Evolutionary conservation across 352 stramenopile genomes (phyloP).

Genomic region (Globisporangium cederbergense): DNA sequence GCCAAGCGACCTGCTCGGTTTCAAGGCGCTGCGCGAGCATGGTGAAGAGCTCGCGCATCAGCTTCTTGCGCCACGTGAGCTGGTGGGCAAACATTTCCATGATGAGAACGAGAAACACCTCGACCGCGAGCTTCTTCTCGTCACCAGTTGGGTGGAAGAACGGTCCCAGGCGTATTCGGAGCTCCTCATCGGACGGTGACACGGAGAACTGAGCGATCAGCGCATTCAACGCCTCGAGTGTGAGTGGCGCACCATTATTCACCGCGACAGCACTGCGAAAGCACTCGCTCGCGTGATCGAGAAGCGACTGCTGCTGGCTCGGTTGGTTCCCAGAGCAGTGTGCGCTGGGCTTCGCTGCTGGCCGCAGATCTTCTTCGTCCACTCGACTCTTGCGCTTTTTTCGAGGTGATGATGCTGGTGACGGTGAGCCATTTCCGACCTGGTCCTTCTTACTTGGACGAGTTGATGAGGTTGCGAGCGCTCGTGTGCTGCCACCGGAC

Average conservation of each 20-base stretch:
- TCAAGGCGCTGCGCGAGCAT: conserved; percentile 32
- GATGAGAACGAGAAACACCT: conserved; percentile 45
- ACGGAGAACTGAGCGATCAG: conserved; percentile 42
- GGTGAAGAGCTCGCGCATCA: conserved; percentile 42
- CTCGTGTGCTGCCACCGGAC: background rate
- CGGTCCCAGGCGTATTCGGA: conserved; percentile 28
- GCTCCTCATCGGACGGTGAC: conserved; percentile 24
- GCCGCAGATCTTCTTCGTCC: background rate
- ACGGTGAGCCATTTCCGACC: background rate
- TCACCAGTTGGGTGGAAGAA: conserved; percentile 58
- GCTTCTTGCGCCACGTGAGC: conserved; percentile 39
- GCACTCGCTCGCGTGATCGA: conserved; percentile 18
- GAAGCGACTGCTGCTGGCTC: background rate
- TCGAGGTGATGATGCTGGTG: conserved; percentile 10
- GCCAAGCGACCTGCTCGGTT: conserved; percentile 12
- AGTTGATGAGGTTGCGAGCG: background rate
- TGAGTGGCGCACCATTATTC: conserved; percentile 37
- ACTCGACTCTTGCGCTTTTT: conserved; percentile 15
- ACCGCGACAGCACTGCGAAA: conserved; percentile 23
- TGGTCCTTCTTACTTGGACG: conserved; percentile 9
- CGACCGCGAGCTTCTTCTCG: conserved; percentile 46
- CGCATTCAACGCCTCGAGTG: conserved; percentile 49
- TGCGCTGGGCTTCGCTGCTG: background rate
- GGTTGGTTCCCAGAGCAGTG: background rate
- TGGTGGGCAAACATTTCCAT: conserved; percentile 48